Evolutionary conservation across 1,284 basidiomycete species (phyloP), one percentile per base, ranked within the genome.

Genomic region (Rhizoctonia solani): DNA sequence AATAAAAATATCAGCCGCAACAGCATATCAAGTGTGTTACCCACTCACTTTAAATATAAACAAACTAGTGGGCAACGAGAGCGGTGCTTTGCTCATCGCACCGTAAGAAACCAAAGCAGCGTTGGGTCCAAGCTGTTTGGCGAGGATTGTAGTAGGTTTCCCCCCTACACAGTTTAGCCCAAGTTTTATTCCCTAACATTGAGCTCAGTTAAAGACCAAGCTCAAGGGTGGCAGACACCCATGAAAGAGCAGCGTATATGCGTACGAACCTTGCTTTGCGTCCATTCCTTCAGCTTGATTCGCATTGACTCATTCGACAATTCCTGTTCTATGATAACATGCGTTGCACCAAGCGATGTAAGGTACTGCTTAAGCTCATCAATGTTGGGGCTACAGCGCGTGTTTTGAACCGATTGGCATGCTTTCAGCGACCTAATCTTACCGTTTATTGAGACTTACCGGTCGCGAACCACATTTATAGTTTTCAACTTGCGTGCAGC

Each of bases 81-180:
- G 76, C 0, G 92, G 90, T 61, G 88, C 82, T 75, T 89, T 92
- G 2, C 91, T 89, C 92, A 95, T 94, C 4, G 88, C 92, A 27
- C 92, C 92, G 69, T 94, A 95, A 0, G 93, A 91, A 8, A 94
- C 88, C 1, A 93, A 78, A 71, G 88, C 87, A 1, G 87, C 86
- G 71, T 88, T 79, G 41, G 80, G 73, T 8, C 73, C 86, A 1
- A 94, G 79, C 13, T 88, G 77, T 55, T 85, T 83, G 1, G 83
- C 80, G 87, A 93, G 90, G 1, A 80, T 72, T 0, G 83, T 83
- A 0, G 90, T 91, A 50, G 86, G 81, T 47, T 82, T 81, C 0
- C 92, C 92, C 16, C 89, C 83, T 13, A 94, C 86, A 74, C 92
- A 92, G 74, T 94, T 94, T 25, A 94, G 80, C 6, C 85, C 88